These are phyloP conservation scores for Gracilariopsis chorda DNA, from an alignment of 23 red algal species.

Conservation along the genomic window DNA sequence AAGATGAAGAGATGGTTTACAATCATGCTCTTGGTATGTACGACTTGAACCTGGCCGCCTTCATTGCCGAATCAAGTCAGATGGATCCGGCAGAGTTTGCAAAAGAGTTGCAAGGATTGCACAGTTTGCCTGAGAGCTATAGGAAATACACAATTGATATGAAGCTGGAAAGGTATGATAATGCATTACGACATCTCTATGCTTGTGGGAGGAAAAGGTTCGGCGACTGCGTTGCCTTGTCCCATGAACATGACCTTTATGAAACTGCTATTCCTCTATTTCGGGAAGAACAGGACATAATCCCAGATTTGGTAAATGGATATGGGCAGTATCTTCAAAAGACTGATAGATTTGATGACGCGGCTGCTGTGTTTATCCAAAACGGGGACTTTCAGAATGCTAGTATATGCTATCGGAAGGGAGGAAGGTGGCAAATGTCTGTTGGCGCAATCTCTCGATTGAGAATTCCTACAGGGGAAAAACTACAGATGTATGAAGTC, in stretches of 20 bases:
- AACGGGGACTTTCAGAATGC: slow-evolving; percentile 39
- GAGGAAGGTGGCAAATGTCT: slow-evolving; percentile 36
- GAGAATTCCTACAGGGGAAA: neutral
- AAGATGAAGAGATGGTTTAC: slow-evolving; percentile 57
- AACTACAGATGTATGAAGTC: neutral
- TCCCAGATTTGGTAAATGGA: slow-evolving; percentile 14
- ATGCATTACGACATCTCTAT: slow-evolving; percentile 35
- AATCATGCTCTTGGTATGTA: slow-evolving; percentile 70
- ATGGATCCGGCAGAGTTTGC: slow-evolving; percentile 68
- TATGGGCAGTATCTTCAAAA: slow-evolving; percentile 9
- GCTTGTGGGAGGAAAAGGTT: neutral
- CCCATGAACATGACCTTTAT: slow-evolving; percentile 34
- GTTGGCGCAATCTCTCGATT: neutral
- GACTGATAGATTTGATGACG: slow-evolving; percentile 15
- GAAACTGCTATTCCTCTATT: slow-evolving; percentile 50
- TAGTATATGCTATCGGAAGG: slow-evolving; percentile 40
- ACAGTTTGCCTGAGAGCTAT: slow-evolving; percentile 16
- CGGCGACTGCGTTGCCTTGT: slow-evolving; percentile 17
- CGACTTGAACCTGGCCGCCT: slow-evolving; percentile 60
- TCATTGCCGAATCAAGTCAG: slow-evolving; percentile 50
- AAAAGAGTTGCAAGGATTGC: slow-evolving; percentile 38
- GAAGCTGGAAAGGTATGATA: slow-evolving; percentile 44
- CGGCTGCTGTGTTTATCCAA: slow-evolving; percentile 38
- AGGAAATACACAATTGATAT: slow-evolving; percentile 74
- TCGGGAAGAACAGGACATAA: neutral